Percentiles rank a stretch among this genome's conserved stretches.
Conservation (phyloP, 208 protist species). For the Trypanosomatidae sp. region DNA sequence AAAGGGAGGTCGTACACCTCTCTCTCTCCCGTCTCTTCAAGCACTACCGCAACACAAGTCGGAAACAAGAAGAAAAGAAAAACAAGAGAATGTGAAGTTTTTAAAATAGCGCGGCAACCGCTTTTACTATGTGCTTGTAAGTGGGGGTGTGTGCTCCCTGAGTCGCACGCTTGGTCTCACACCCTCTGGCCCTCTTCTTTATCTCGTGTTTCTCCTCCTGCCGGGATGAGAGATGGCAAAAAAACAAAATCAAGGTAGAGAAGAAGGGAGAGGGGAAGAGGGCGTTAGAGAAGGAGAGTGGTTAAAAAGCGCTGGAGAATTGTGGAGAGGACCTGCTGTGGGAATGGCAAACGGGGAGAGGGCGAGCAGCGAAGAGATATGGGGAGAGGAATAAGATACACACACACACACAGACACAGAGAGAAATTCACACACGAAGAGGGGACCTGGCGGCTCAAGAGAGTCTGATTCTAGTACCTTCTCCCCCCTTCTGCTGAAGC, state of each 20-base stretch:
- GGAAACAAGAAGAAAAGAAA: background rate
- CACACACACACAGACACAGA: slow-evolving; percentile 13
- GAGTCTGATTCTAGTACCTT: background rate
- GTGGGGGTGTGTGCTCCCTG: background rate
- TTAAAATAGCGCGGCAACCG: background rate
- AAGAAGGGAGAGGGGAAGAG: slow-evolving; percentile 1
- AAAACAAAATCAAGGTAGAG: background rate
- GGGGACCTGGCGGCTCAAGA: background rate
- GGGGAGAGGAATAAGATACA: slow-evolving; percentile 5
- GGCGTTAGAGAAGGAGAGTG: slow-evolving; percentile 3
- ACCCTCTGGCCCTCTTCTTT: background rate
- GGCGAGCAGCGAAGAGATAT: background rate
- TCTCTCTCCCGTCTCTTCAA: background rate
- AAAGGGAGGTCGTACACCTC: background rate
- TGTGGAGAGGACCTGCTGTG: background rate
- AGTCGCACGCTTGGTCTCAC: slow-evolving; percentile 4
- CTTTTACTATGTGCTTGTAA: background rate
- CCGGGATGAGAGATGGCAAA: background rate
- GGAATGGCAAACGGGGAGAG: background rate
- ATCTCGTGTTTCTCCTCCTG: background rate
- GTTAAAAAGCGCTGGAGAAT: background rate
- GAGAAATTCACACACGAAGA: background rate
- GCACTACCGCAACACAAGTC: background rate
- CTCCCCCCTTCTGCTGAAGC: background rate
- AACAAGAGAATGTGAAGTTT: background rate